Evolutionary conservation across 106 monocot genomes (phyloP), one percentile per base, ranked within the genome.

Genomic region (Dioscorea zingiberensis): DNA sequence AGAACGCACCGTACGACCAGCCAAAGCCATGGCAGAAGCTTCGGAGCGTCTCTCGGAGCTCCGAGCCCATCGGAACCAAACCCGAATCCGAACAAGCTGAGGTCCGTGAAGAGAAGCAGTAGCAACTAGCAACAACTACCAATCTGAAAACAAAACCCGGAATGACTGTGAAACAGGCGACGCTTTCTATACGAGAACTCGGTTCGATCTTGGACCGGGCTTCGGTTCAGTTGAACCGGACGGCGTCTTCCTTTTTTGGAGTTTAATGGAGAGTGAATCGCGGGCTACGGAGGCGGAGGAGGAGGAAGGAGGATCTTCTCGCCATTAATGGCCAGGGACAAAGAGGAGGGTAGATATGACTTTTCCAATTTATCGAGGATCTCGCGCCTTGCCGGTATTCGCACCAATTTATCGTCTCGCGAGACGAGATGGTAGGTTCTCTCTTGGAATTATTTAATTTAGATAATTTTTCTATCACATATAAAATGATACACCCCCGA

Each of bases 1-100:
- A 73, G 63, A 63, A 62, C 21, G 63, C 63, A 15, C 64, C 73
- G 29, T 79, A 79, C n/a, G 53, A 70, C 79, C 79, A 80, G 16
- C 69, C 74, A 22, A 62, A 48, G 29, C 64, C 63, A 48, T 26
- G 21, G 64, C 79, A 80, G 26, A 80, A 64, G 5, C 54, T 30
- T 22, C 74, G 65, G 25, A 74, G 51, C 16, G 63, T 54, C 22
- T 54, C 74, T 60, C 69, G n/a, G 14, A 73, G 62, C 48, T 63
- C 66, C 54, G 73, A 59, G 27, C 27, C 47, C 69, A 64, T 73
- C 14, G 13, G 7, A 48, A 73, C 3, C n/a, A 38, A 38, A 38
- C 26, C 29, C 15, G 7, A 17, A 19, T 28, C 32, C n/a, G 15
- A 21, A 46, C 0, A 9, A 65, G 57, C n/a, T n/a, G 56, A 22